Conservation (phyloP, 805 yeast species). For the Pichia cabralensis region DNA sequence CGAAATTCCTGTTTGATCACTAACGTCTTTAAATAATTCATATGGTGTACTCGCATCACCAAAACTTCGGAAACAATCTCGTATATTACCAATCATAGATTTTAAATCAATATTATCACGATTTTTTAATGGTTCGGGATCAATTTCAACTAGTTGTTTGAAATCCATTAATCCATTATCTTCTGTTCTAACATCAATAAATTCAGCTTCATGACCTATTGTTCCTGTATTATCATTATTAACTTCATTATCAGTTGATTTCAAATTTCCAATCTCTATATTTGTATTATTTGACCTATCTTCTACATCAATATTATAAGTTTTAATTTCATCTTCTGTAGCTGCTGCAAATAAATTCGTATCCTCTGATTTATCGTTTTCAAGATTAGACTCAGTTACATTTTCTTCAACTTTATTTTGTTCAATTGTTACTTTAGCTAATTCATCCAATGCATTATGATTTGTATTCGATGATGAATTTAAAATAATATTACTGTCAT, state of each 20-base stretch:
- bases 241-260: background rate
- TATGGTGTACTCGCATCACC: slow-evolving; percentile 20
- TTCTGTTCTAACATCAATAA: slow-evolving; percentile 9
- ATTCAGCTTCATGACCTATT: slow-evolving; percentile 3
- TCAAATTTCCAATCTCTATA: background rate
- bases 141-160: slow-evolving; percentile 15
- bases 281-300: background rate
- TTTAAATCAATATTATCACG: slow-evolving; percentile 16
- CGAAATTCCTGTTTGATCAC: slow-evolving; percentile 22
- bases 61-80: slow-evolving; percentile 18
- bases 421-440: slow-evolving; percentile 22
- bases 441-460: slow-evolving; percentile 14
- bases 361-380: slow-evolving; percentile 5
- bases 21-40: slow-evolving; percentile 21
- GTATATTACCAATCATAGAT: slow-evolving; percentile 16
- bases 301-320: slow-evolving; percentile 4
- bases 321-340: slow-evolving; percentile 23
- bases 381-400: background rate
- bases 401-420: slow-evolving; percentile 8
- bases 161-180: slow-evolving; percentile 14
- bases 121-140: slow-evolving; percentile 24
- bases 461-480: no score
- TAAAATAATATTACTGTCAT: no score
- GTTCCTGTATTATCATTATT: background rate
- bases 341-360: slow-evolving; percentile 25